These are phyloP conservation scores for Craspedostauros australis DNA, from an alignment of 108 stramenopile species.

Conservation along the genomic window DNA sequence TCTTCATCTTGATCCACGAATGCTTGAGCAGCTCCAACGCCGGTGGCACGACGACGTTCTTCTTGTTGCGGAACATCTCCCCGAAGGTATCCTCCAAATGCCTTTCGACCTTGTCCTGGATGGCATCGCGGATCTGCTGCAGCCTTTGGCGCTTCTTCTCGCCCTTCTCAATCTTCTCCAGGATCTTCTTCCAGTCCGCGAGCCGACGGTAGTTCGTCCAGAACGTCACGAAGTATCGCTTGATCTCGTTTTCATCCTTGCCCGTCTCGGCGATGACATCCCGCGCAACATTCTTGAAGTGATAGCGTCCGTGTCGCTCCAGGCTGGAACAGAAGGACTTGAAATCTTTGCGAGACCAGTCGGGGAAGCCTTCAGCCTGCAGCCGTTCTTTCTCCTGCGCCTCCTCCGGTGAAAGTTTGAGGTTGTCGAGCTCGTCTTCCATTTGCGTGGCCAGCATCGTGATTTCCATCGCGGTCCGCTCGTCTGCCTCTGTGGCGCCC, in stretches of 20 bases:
- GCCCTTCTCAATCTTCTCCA: constrained; percentile 86
- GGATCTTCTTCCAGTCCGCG: constrained; percentile 76
- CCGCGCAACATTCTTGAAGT: constrained; percentile 57
- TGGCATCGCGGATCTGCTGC: constrained; percentile 87
- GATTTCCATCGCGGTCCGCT: not conserved
- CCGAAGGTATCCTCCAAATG: constrained; percentile 87
- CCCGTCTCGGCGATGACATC: constrained; percentile 84
- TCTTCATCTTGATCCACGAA: constrained; percentile 78
- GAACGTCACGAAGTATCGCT: constrained; percentile 86
- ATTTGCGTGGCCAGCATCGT: constrained; percentile 43
- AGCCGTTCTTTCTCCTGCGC: constrained; percentile 55
- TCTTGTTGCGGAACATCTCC: constrained; percentile 50
- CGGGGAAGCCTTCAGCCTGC: constrained; percentile 85
- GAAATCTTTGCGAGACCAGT: constrained; percentile 93
- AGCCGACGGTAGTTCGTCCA: constrained; percentile 84
- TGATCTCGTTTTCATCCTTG: constrained; percentile 81
- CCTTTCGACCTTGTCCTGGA: constrained; percentile 91
- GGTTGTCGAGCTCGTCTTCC: constrained; percentile 49
- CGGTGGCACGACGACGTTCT: constrained; percentile 55
- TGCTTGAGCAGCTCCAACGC: constrained; percentile 68
- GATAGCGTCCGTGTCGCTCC: constrained; percentile 91
- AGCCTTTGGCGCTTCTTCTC: constrained; percentile 83
- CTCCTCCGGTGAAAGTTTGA: constrained; percentile 49
- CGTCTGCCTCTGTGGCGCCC: constrained; percentile 1
- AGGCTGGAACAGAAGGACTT: constrained; percentile 75